Evolutionary conservation across 2,329 filamentous ascomycete genomes (phyloP).

Genomic region (Cadophora sp.): DNA sequence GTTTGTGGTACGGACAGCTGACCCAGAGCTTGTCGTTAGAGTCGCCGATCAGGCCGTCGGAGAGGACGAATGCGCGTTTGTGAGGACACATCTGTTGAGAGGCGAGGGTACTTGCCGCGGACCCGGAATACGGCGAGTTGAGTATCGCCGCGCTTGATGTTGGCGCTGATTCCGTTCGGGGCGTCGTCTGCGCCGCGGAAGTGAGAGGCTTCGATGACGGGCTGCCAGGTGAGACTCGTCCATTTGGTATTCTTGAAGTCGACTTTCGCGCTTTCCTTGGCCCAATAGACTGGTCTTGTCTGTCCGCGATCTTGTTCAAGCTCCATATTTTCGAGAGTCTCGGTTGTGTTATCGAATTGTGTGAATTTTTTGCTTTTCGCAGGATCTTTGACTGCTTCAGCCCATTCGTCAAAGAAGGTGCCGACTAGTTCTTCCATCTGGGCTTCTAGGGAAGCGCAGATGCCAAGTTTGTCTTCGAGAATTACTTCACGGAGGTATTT

Average conservation of each 20-base stretch:
- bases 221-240: constrained; percentile 76
- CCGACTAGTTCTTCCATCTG: constrained; percentile 89
- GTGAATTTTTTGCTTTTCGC: constrained; percentile 72
- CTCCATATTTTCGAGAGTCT: constrained; percentile 74
- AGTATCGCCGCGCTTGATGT: constrained; percentile 85
- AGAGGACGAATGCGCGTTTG: constrained; percentile 88
- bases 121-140: constrained; percentile 89
- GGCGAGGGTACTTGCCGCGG: constrained; percentile 80
- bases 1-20: constrained; percentile 87
- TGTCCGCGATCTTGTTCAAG: constrained; percentile 76
- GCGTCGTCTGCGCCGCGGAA: constrained; percentile 69
- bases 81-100: constrained; percentile 96
- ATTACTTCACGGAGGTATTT: constrained; percentile 83
- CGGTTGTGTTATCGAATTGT: constrained; percentile 84
- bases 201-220: constrained; percentile 72
- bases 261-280: constrained; percentile 67
- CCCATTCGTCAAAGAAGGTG: constrained; percentile 91
- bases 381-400: constrained; percentile 76
- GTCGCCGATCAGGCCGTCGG: constrained; percentile 79
- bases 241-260: constrained; percentile 78
- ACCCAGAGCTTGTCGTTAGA: constrained; percentile 74
- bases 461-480: constrained; percentile 84
- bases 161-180: constrained; percentile 76
- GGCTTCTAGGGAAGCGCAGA: constrained; percentile 81
- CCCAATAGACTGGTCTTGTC: constrained; percentile 78